phyloP scores from a whole-genome alignment of 345 rosid species.

The Dipteronia sinensis region DNA sequence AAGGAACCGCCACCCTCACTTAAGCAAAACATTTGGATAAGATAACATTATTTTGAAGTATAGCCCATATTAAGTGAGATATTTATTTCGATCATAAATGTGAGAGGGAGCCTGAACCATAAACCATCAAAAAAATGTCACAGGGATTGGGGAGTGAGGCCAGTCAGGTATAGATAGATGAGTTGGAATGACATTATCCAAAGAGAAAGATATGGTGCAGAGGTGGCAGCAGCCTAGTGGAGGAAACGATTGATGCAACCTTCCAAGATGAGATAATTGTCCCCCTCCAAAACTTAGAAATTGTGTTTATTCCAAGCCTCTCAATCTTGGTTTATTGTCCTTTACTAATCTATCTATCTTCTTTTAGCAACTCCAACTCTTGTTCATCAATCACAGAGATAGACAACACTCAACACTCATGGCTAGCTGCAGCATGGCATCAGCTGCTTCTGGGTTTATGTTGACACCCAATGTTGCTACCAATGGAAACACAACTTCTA shows the following conservation, averaged over 20 bases:
- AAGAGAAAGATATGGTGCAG: constrained; percentile 43
- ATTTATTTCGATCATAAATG: not conserved
- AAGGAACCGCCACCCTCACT: no score
- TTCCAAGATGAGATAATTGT: constrained; percentile 42
- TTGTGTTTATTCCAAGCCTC: constrained; percentile 40
- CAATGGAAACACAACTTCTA: constrained; percentile 38
- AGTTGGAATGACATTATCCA: constrained; percentile 49
- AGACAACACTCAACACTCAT: constrained; percentile 20
- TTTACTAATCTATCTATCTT: constrained; percentile 6
- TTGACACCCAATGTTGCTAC: constrained; percentile 42
- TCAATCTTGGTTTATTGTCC: constrained; percentile 25
- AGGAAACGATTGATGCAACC: constrained; percentile 35
- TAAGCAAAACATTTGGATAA: no score
- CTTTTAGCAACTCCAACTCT: not conserved
- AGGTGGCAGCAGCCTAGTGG: constrained; percentile 71
- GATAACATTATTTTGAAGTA: no score
- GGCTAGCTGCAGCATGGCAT: constrained; percentile 69
- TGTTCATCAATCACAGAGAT: not conserved
- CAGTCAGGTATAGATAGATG: not conserved
- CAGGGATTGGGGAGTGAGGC: no score
- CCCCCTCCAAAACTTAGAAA: constrained; percentile 14
- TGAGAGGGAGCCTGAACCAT: not conserved
- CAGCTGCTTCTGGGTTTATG: constrained; percentile 70
- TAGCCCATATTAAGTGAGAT: no score
- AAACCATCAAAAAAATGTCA: not conserved